phyloP scores from a whole-genome alignment of 768 basidiomycete species.

The Megacollybia marginata region DNA sequence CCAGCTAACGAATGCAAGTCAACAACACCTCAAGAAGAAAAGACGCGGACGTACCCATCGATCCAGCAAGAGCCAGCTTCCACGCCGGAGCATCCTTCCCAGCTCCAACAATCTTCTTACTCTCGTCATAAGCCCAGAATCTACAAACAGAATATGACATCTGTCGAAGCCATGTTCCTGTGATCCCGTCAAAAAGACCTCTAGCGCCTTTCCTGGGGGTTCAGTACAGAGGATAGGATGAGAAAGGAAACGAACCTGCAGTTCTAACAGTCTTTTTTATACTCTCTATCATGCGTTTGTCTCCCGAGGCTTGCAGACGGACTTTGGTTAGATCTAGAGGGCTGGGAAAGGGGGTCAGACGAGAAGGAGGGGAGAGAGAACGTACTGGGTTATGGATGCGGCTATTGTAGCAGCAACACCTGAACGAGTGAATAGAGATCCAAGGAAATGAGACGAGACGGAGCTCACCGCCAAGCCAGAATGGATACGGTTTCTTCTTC shows the following conservation, averaged over 20 bases:
- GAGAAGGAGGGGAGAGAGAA: slow-evolving; percentile 4
- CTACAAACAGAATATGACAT: slow-evolving; percentile 90
- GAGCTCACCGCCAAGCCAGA: slow-evolving; percentile 70
- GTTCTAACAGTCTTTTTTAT: slow-evolving; percentile 77
- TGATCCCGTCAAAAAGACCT: slow-evolving; percentile 81
- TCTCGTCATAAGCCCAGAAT: slow-evolving; percentile 93
- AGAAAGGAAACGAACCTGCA: slow-evolving; percentile 46
- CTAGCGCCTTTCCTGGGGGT: slow-evolving; percentile 34
- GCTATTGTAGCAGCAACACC: slow-evolving; percentile 80
- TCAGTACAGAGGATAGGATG: slow-evolving; percentile 23
- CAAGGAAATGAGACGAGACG: too few relatives aligned
- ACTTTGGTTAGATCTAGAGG: slow-evolving; percentile 90
- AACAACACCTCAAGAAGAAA: too few relatives aligned
- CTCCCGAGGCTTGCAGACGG: slow-evolving; percentile 84
- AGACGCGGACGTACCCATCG: slow-evolving; percentile 56
- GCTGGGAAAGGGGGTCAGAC: slow-evolving; percentile 24
- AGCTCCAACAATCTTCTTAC: slow-evolving; percentile 76
- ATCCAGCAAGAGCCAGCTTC: slow-evolving; percentile 75
- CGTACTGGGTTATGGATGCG: slow-evolving; percentile 81
- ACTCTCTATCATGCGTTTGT: slow-evolving; percentile 84
- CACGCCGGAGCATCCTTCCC: slow-evolving; percentile 68
- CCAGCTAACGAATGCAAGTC: too few relatives aligned
- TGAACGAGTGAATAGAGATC: too few relatives aligned
- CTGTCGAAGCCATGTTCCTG: slow-evolving; percentile 85
- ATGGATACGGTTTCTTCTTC: slow-evolving; percentile 74